Evolutionary conservation across 2,329 filamentous ascomycete genomes (phyloP), one percentile per base, ranked within the genome.

Genomic region (Pseudogymnoascus sp.): DNA sequence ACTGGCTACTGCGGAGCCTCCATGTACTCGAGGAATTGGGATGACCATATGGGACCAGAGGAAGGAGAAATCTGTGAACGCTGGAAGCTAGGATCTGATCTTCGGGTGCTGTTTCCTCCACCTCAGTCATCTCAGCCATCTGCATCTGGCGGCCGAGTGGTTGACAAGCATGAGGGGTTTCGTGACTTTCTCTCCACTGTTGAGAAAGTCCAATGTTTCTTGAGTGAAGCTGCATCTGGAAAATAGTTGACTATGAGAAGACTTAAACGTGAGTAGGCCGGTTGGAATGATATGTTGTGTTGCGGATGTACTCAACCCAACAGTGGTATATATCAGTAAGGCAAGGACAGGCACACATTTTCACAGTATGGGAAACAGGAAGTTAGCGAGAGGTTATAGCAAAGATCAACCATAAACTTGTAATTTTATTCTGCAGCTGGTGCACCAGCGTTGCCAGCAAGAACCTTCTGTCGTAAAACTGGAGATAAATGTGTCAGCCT

Each of bases 381-480:
- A 29, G 10, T 33, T n/a, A 21, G 21, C 11, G 6, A 26, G 21
- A 44, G 11, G 13, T 7, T 44, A 4, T 31, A 10, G 6, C 44
- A 21, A 54, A 21, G 47, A 59, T 61, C 60, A 59, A 63, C 39
- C 62, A 35, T 54, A 39, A 26, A 60, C 26, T 26, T 60, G 29
- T 33, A 29, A 44, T 50, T 33, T 44, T 54, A 35, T 33, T 59
- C 71, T 65, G 72, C 67, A 62, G 73, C 68, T 36, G 73, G 64
- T 40, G 74, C 68, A 54, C 69, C 67, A 62, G 72, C 69, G 64
- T 77, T 75, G 64, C 76, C 76, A 59, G 70, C 75, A 37, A 82
- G 73, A 64, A 82, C 75, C 68, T 81, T 82, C 69, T 80, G 77
- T 64, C 80, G 74, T 68, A 82, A 70, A 37, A 80, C 79, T 81